A percentile compares a stretch with the other conserved stretches of the same genome.
Conservation (phyloP, 352 stramenopile genomes). For the Phytophthora sansomeana region DNA sequence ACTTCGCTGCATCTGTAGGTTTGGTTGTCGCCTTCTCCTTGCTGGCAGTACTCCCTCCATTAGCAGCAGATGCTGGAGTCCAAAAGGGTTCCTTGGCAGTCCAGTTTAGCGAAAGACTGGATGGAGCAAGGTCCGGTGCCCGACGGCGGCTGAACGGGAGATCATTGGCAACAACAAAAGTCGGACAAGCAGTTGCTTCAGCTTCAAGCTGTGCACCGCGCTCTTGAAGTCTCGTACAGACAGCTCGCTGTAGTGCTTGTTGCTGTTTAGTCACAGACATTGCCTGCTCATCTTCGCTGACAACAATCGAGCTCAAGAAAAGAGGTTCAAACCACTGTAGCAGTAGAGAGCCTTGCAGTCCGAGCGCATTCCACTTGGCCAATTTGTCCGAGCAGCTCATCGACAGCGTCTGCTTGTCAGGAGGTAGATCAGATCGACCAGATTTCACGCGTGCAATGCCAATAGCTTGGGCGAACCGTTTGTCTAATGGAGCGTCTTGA, state of each 20-base stretch:
- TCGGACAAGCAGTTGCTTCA: slow-evolving; percentile 15
- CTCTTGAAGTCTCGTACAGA: slow-evolving; percentile 43
- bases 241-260: slow-evolving; percentile 53
- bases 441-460: slow-evolving; percentile 91
- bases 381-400: slow-evolving; percentile 97
- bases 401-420: slow-evolving; percentile 85
- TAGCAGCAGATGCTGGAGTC: slow-evolving; percentile 3
- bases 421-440: slow-evolving; percentile 91
- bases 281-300: slow-evolving; percentile 49
- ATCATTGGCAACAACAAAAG: slow-evolving; percentile 28
- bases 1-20: slow-evolving; percentile 8
- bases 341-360: slow-evolving; percentile 84
- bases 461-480: slow-evolving; percentile 72
- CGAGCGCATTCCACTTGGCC: slow-evolving; percentile 83
- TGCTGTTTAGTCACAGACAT: slow-evolving; percentile 50
- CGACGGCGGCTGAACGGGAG: slow-evolving; percentile 32
- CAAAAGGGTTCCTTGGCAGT: slow-evolving; percentile 53
- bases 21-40: slow-evolving; percentile 5
- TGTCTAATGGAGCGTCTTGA: slow-evolving; percentile 32
- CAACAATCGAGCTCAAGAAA: slow-evolving; percentile 54
- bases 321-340: slow-evolving; percentile 74
- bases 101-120: slow-evolving; percentile 71
- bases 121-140: slow-evolving; percentile 25
- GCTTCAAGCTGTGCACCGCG: slow-evolving; percentile 19
- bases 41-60: not conserved